phyloP scores from a whole-genome alignment of 2,329 filamentous ascomycete species.

The Elsinoe necatrix region DNA sequence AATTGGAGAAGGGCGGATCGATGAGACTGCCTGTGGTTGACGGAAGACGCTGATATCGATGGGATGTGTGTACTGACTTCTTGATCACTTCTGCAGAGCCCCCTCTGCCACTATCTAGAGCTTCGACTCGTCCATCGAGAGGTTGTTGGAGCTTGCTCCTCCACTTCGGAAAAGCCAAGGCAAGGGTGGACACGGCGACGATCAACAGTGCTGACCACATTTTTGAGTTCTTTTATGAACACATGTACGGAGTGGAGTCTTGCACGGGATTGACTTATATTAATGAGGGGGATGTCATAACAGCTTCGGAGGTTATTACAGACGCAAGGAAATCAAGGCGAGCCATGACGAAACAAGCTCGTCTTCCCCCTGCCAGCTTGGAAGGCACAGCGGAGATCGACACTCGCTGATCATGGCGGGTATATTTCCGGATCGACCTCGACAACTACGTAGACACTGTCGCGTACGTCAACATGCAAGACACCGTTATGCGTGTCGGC shows the following conservation, averaged over 20 bases:
- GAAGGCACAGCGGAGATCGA: background rate
- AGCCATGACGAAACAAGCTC: background rate
- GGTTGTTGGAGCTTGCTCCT: background rate
- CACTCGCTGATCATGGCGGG: background rate
- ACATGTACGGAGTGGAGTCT: background rate
- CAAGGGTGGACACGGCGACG: background rate
- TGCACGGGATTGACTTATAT: background rate
- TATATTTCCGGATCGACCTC: background rate
- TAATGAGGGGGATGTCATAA: background rate
- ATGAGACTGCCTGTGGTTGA: background rate
- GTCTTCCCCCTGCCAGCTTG: background rate
- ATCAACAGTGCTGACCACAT: background rate
- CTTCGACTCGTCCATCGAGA: background rate
- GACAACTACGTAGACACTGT: too few relatives aligned
- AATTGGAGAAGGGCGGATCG: too few relatives aligned
- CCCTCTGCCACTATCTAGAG: background rate
- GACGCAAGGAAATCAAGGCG: background rate
- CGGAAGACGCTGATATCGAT: background rate
- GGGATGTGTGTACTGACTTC: background rate
- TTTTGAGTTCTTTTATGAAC: background rate
- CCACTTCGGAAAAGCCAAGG: background rate
- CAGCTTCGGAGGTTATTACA: background rate
- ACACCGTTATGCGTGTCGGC: too few relatives aligned
- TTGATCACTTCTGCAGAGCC: background rate
- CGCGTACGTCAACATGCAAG: background rate